Conservation (phyloP, 768 basidiomycete species). For the Ramaria sp. region DNA sequence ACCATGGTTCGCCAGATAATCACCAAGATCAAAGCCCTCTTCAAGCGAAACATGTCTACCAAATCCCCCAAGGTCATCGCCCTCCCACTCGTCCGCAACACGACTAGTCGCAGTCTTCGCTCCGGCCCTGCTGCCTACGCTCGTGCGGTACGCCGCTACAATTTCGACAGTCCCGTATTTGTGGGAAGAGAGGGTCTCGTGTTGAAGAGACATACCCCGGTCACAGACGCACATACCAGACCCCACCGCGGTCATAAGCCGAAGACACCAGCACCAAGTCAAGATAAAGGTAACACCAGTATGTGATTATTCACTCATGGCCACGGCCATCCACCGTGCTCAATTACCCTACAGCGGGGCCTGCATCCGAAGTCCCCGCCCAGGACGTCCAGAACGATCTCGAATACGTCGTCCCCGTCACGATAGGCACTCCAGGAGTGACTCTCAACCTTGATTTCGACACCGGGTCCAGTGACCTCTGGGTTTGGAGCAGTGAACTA, state of each 20-base stretch:
- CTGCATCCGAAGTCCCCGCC: slow-evolving; percentile 18
- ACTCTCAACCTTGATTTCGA: slow-evolving; percentile 26
- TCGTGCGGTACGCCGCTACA: slow-evolving; percentile 5
- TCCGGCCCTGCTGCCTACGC: slow-evolving; percentile 10
- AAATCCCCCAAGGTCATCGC: not conserved
- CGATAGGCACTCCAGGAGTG: slow-evolving; percentile 28
- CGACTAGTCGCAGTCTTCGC: not conserved
- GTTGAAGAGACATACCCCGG: not conserved
- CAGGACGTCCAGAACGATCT: slow-evolving; percentile 21
- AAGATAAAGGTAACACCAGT: too few relatives aligned
- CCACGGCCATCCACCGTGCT: not conserved
- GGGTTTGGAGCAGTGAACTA: slow-evolving; percentile 15
- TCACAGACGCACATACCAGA: not conserved
- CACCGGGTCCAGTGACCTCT: slow-evolving; percentile 14
- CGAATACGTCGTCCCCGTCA: slow-evolving; percentile 29
- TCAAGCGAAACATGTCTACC: slow-evolving; percentile 1
- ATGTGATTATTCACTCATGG: not conserved
- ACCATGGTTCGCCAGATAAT: not conserved
- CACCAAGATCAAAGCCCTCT: not conserved
- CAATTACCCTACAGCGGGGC: not conserved
- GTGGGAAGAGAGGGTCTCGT: slow-evolving; percentile 4
- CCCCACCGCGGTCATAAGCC: not conserved
- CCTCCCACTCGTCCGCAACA: slow-evolving; percentile 3
- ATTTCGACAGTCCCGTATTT: slow-evolving; percentile 4
- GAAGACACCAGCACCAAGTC: not conserved